Percentiles rank a stretch among this genome's conserved stretches.
These are phyloP conservation scores for Aspergillus hancockii DNA, from an alignment of 495 filamentous ascomycete species.

Conservation along the genomic window DNA sequence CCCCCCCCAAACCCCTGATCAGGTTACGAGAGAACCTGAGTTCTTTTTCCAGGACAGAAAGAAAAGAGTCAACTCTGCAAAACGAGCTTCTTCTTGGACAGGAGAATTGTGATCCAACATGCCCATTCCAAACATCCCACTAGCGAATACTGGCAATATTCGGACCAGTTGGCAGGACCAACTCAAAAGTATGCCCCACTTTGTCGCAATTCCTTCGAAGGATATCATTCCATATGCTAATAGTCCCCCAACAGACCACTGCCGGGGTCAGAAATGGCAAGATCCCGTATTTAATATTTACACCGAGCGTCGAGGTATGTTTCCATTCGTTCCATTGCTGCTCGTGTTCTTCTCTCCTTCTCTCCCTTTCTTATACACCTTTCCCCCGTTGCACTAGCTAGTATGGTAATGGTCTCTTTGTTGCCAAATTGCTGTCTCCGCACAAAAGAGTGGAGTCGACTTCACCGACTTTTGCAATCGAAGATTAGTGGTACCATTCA, in stretches of 20 bases:
- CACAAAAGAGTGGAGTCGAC: conserved; percentile 32
- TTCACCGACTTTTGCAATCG: conserved; percentile 44
- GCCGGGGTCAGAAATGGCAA: conserved; percentile 52
- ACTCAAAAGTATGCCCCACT: conserved; percentile 50
- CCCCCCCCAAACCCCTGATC: not conserved
- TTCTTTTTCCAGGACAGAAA: not conserved
- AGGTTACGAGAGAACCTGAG: not conserved
- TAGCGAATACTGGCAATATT: conserved; percentile 21
- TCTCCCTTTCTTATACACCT: not conserved
- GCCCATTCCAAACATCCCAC: conserved; percentile 28
- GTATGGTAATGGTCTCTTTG: not conserved
- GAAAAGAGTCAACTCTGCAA: conserved; percentile 1
- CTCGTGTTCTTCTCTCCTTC: conserved; percentile 12
- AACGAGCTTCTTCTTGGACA: conserved; percentile 11
- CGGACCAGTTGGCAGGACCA: conserved; percentile 51
- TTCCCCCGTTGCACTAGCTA: not conserved
- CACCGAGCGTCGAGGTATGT: conserved; percentile 75
- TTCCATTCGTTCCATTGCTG: conserved; percentile 4
- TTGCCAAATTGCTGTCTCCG: conserved; percentile 12
- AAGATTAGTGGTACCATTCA: conserved; percentile 6
- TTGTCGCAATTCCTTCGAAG: conserved; percentile 18
- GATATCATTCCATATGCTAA: conserved; percentile 19
- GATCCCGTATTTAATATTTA: conserved; percentile 68
- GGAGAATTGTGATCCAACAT: conserved; percentile 24
- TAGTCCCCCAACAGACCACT: conserved; percentile 53